These are phyloP conservation scores for Wickerhamomyces silvicola DNA, from an alignment of 805 yeast genomes.

Conservation along the genomic window DNA sequence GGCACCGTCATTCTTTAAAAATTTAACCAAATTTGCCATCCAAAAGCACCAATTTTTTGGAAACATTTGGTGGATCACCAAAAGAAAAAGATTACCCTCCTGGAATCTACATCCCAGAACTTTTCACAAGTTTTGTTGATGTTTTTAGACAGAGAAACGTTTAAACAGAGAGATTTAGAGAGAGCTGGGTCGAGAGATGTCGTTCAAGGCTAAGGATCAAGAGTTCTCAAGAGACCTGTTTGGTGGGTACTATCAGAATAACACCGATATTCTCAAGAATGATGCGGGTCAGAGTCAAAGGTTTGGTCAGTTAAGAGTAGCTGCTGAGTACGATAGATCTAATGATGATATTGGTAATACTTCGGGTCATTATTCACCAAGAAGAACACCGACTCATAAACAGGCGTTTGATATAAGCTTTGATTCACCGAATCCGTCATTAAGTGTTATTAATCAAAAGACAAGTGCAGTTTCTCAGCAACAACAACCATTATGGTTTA, in stretches of 20 bases:
- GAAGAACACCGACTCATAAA: slow-evolving; percentile 23
- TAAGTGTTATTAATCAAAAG: slow-evolving; percentile 20
- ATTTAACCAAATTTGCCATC: slow-evolving; percentile 6
- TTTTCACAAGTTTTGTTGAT: neutral
- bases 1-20: slow-evolving; percentile 13
- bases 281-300: slow-evolving; percentile 12
- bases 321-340: slow-evolving; percentile 14
- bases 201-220: slow-evolving; percentile 8
- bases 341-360: slow-evolving; percentile 14
- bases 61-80: too few species aligned
- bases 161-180: too few species aligned
- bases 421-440: slow-evolving; percentile 15
- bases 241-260: slow-evolving; percentile 18
- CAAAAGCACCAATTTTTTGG: too few species aligned
- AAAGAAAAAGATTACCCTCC: too few species aligned
- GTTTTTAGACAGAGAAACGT: too few species aligned
- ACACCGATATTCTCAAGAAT: slow-evolving; percentile 16
- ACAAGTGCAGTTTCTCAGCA: slow-evolving; percentile 6
- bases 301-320: slow-evolving; percentile 15
- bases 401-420: slow-evolving; percentile 12
- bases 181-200: too few species aligned
- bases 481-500: slow-evolving; percentile 29
- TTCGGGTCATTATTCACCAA: slow-evolving; percentile 14
- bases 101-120: neutral
- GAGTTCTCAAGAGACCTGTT: slow-evolving; percentile 20